Evolutionary conservation across 129 eudicot genomes (phyloP), one percentile per base, ranked within the genome.

Genomic region (Ambrosia trifida): DNA sequence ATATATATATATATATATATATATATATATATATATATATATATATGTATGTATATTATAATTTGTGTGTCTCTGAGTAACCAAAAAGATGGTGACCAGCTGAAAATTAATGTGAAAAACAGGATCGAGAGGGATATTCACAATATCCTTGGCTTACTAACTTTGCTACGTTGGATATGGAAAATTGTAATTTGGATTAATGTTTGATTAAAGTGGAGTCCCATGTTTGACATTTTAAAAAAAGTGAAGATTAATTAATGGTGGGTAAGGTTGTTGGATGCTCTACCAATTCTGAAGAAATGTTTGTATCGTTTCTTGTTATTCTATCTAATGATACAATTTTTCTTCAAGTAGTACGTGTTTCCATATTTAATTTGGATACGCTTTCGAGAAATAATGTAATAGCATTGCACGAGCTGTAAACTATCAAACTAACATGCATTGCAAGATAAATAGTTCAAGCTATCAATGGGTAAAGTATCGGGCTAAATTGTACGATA

Each of bases 241-340:
- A 64, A 31, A 70, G 35, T 67, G 81, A 49, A 41, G 64, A 57
- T 54, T 12, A 73, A 40, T 10, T 66, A 73, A 45, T 68, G 77
- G 88, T 86, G 76, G 91, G 91, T 83, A 75, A 68, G 86, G 91
- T 86, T 62, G 91, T 80, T 86, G 84, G 80, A 59, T 78, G 80
- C 78, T 80, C 65, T 72, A 85, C 85, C 90, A 83, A 76, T 82
- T 71, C 75, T 69, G 59, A 72, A 49, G 73, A 84, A 84, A 73
- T 57, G 75, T 80, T 73, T 73, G 72, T 19, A 40, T 72, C 47
- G 68, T 80, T 79, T 64, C 71, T 76, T 68, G 71, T 72, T 70
- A 43, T 18, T 64, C 57, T 68, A 49, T 73, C 75, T 52, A 65
- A 65, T 56, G 51, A 61, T 4, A 43, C 68, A 33, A 52, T 30